Evolutionary conservation across 805 yeast species (phyloP).

Genomic region (Trichomonascus vanleenenianus): DNA sequence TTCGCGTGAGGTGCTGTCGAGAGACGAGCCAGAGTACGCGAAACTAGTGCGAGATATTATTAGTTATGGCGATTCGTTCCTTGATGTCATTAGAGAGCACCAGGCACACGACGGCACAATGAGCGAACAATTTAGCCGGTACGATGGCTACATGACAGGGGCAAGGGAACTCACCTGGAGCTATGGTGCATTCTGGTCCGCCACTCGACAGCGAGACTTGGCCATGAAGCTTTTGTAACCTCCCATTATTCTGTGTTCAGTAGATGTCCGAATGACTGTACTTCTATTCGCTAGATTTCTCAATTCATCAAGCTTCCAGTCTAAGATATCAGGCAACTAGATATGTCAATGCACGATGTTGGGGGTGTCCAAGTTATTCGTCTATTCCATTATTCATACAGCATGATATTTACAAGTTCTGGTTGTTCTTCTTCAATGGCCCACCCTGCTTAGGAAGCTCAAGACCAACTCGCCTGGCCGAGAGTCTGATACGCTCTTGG

Average conservation of each 20-base stretch:
- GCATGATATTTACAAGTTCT: not conserved
- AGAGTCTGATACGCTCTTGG: slow-evolving; percentile 64
- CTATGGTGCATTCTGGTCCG: slow-evolving; percentile 67
- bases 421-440: not conserved
- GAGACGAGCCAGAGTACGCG: slow-evolving; percentile 8
- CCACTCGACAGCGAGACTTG: slow-evolving; percentile 27
- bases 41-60: slow-evolving; percentile 19
- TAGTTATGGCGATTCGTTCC: slow-evolving; percentile 41
- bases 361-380: too few relatives aligned
- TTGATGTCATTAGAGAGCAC: slow-evolving; percentile 40
- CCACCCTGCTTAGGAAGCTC: slow-evolving; percentile 40
- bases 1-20: slow-evolving; percentile 5
- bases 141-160: slow-evolving; percentile 80
- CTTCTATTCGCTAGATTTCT: too few relatives aligned
- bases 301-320: too few relatives aligned
- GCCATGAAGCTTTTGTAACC: slow-evolving; percentile 1
- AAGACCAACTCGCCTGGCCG: slow-evolving; percentile 88
- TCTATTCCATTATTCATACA: not conserved
- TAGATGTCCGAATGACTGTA: too few relatives aligned
- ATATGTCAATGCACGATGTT: too few relatives aligned
- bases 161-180: slow-evolving; percentile 89
- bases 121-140: slow-evolving; percentile 83
- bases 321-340: too few relatives aligned
- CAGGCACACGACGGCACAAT: slow-evolving; percentile 56
- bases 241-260: too few relatives aligned